Percentiles rank a stretch among this genome's conserved stretches.
These are phyloP conservation scores for Alnus rubra DNA, from an alignment of 306 rosid species.

Conservation along the genomic window DNA sequence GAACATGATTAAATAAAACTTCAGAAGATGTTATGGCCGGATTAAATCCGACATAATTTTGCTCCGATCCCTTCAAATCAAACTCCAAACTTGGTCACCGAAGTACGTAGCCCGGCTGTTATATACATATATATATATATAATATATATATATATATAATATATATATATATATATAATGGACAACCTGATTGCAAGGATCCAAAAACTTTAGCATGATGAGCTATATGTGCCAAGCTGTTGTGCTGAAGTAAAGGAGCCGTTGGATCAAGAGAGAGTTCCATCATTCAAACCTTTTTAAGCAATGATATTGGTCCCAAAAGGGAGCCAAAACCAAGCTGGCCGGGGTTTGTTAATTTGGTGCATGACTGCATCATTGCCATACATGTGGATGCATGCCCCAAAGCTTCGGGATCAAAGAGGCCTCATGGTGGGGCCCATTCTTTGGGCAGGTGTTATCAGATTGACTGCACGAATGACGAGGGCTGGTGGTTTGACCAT, in stretches of 20 bases:
- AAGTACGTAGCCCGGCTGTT: no score
- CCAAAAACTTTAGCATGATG: neutral
- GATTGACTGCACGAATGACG: conserved; percentile 67
- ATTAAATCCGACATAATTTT: no score
- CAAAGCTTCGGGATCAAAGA: conserved; percentile 29
- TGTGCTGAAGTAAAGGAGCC: neutral
- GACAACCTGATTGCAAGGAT: no score
- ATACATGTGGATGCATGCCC: conserved; percentile 33
- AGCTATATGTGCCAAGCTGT: neutral
- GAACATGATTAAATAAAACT: no score
- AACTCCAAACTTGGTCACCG: no score
- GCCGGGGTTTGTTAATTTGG: neutral
- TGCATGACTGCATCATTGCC: conserved; percentile 36
- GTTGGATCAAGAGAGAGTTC: conserved; percentile 28
- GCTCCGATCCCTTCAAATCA: no score
- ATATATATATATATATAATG: no score
- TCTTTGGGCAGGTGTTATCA: conserved; percentile 32
- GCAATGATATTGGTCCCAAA: conserved; percentile 22
- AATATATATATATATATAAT: no score
- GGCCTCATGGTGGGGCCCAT: conserved; percentile 38
- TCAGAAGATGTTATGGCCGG: no score
- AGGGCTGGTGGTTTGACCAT: conserved; percentile 57
- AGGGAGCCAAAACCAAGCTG: conserved; percentile 22
- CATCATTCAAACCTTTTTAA: neutral
- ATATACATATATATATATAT: no score